Evolutionary conservation across 345 rosid genomes (phyloP).

Genomic region (Eucalyptus shirleyi): DNA sequence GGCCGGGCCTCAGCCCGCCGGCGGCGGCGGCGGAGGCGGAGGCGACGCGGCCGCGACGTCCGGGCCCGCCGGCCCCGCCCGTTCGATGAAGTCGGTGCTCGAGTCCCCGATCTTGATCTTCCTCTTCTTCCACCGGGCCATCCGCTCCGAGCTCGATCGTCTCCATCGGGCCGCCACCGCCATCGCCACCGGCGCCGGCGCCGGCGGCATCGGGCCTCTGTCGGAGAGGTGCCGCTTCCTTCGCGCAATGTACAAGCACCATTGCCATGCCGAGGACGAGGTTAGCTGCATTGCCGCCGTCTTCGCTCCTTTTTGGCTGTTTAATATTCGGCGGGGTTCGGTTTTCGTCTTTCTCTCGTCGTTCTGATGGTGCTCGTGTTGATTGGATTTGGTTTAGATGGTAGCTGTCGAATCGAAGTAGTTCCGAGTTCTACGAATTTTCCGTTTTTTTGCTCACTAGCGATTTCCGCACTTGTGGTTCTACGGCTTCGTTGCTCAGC

Average conservation of each 20-base stretch:
- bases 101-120: constrained; percentile 73
- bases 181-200: constrained; percentile 56
- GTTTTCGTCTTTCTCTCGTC: background rate
- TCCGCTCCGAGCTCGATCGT: constrained; percentile 66
- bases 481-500: background rate
- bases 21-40: background rate
- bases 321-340: background rate
- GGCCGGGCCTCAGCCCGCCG: constrained; percentile 24
- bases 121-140: constrained; percentile 72
- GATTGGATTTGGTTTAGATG: background rate
- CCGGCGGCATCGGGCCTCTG: constrained; percentile 32
- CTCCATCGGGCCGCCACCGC: constrained; percentile 64
- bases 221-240: constrained; percentile 59
- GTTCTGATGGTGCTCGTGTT: background rate
- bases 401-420: background rate
- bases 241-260: constrained; percentile 65
- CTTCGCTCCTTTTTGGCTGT: background rate
- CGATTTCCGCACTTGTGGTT: background rate
- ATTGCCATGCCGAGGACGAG: constrained; percentile 89
- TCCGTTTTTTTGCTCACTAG: background rate
- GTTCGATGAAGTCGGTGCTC: constrained; percentile 4
- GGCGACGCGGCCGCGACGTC: background rate
- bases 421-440: background rate
- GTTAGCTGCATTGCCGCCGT: constrained; percentile 2
- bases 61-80: background rate